Base-by-base conservation (phyloP, 768 basidiomycete species). In the Hypsizygus marmoreus region DNA sequence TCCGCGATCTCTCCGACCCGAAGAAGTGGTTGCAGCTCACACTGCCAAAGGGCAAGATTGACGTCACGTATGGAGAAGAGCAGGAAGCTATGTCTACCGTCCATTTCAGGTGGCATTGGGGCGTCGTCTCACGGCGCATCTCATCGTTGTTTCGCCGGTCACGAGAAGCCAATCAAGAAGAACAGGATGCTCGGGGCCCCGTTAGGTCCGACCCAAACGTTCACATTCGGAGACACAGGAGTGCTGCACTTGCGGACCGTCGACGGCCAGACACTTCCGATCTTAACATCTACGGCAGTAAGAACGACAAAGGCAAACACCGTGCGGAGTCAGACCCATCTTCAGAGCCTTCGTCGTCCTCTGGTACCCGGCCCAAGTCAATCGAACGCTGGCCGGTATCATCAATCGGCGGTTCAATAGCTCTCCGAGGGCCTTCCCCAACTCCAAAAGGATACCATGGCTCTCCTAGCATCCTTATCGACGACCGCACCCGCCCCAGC, bases 41-140 rank as follows among this genome's bases (percentile, higher is more conserved):
- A 1, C 66, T 66, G 10, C 69, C 71, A 2, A 58, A 54, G 14
- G 58, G 62, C 22, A 65, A 63, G 46, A 75, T 77, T 46, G 52
- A 65, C 33, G 83, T 95, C 17, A 84, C 89, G 0, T 77, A 80
- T n/a, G 79, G 79, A 34, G 95, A 97, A 51, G 82, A 90, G 3
- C 76, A 77, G 13, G 81, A 80, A 23, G 94, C 87, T 16, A 81
- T 90, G 76, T 81, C 82, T 7, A 60, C 68, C 0, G 77, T 86
- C 4, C 79, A 70, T 49, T 88, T 86, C 60, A 75, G 74, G 40
- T 85, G 80, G 80, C 70, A 76, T 17, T 76, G 77, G 76, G 73
- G 76, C 33, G 72, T 69, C 54, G 55, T 74, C 28, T 63, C 66
- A 4, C 59, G 65, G 29, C 66, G 78, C 40, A 67, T 86, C 23